Conservation (phyloP, 768 basidiomycete genomes). For the Rhodotorula diobovata region DNA sequence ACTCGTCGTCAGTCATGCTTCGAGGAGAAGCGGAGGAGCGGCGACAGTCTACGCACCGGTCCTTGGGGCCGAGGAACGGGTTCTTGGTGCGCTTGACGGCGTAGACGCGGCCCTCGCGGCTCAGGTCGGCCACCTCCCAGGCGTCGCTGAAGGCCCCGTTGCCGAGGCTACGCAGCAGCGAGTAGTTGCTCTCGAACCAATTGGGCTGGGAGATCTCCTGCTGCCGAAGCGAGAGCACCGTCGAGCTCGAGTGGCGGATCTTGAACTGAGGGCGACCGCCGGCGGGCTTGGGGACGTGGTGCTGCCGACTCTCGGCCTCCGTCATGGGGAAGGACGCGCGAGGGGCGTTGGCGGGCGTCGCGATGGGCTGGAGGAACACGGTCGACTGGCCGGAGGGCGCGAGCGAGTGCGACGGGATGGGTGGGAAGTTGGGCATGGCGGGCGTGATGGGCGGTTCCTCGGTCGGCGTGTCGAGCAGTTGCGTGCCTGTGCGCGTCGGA, state of each 20-base stretch:
- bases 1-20: constrained; percentile 3
- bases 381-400: constrained; percentile 8
- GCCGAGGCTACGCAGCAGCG: constrained; percentile 73
- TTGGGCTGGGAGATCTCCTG: constrained; percentile 30
- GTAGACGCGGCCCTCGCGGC: constrained; percentile 52
- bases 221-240: constrained; percentile 26
- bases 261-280: constrained; percentile 32
- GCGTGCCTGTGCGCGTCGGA: constrained; percentile 1
- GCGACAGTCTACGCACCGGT: constrained; percentile 59
- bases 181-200: constrained; percentile 72
- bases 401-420: constrained; percentile 4
- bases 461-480: constrained; percentile 33
- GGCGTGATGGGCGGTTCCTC: constrained; percentile 31
- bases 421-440: constrained; percentile 22
- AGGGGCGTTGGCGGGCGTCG: constrained; percentile 24
- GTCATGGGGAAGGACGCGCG: constrained; percentile 36
- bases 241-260: constrained; percentile 35
- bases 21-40: not conserved
- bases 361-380: constrained; percentile 14
- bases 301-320: constrained; percentile 12
- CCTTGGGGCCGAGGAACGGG: constrained; percentile 79
- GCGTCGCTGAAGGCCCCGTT: constrained; percentile 92
- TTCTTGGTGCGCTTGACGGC: constrained; percentile 90
- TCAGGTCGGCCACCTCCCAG: constrained; percentile 58
- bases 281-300: not conserved